A percentile compares a stretch with the other conserved stretches of the same genome.
Conservation (phyloP, 163 green algal genomes). For the Coccomyxa subellipsoidea region DNA sequence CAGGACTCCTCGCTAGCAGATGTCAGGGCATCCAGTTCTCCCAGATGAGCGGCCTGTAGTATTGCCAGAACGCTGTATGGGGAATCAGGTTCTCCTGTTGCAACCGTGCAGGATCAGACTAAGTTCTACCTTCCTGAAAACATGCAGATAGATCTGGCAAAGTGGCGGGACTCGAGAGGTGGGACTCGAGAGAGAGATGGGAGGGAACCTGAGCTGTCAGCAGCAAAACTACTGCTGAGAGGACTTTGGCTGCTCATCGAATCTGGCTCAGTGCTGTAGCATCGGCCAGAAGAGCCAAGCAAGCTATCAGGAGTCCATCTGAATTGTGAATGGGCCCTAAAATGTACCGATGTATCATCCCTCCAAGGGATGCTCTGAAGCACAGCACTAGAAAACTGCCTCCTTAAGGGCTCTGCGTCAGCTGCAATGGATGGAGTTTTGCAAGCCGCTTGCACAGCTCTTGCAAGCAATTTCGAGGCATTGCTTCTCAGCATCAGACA, state of each 20-base stretch:
- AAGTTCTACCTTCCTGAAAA: too few relatives aligned
- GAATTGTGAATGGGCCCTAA: background rate
- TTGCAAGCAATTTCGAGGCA: background rate
- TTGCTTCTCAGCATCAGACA: background rate
- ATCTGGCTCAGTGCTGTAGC: background rate
- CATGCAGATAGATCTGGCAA: too few relatives aligned
- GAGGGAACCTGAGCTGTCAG: background rate
- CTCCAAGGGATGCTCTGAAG: background rate
- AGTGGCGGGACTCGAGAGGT: too few relatives aligned
- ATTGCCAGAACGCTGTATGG: slow-evolving; percentile 18
- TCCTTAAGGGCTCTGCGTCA: background rate
- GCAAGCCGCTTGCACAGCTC: background rate
- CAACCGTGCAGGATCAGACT: too few relatives aligned
- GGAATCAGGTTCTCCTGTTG: background rate
- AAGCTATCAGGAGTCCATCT: background rate
- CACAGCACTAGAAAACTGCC: background rate
- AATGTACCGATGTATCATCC: background rate
- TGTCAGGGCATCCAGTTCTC: slow-evolving; percentile 34
- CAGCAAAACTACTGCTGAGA: background rate
- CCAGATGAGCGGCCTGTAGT: slow-evolving; percentile 22
- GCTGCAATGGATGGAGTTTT: background rate
- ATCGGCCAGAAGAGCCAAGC: background rate
- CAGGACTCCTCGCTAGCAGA: slow-evolving; percentile 31
- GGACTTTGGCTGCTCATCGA: background rate
- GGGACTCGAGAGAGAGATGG: background rate